Percentiles rank a stretch among this genome's conserved stretches.
phyloP scores from a whole-genome alignment of 2,329 filamentous ascomycete species.

The Zasmidium angulare region DNA sequence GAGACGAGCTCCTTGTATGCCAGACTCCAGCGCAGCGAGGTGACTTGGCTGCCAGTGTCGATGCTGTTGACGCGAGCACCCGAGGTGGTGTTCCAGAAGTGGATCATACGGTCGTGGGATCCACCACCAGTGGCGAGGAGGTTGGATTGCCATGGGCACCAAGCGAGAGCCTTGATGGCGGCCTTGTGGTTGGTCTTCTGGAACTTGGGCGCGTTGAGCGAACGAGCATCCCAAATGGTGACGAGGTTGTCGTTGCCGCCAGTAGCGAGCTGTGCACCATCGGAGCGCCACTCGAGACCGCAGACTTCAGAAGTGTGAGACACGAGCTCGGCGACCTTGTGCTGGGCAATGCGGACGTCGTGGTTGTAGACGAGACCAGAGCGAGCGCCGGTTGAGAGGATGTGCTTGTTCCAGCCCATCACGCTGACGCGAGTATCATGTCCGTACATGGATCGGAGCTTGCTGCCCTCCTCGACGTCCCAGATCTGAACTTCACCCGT shows the following conservation, averaged over 20 bases:
- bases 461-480: slow-evolving; percentile 92
- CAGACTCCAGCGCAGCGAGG: slow-evolving; percentile 92
- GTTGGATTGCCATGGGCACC: slow-evolving; percentile 99
- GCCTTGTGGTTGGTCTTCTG: slow-evolving; percentile 99
- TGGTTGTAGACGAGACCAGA: slow-evolving; percentile 97
- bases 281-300: slow-evolving; percentile 94
- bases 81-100: slow-evolving; percentile 99
- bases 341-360: slow-evolving; percentile 93
- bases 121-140: slow-evolving; percentile 94
- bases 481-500: slow-evolving; percentile 98
- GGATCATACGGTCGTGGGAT: slow-evolving; percentile 95
- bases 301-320: slow-evolving; percentile 98
- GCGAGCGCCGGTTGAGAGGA: slow-evolving; percentile 89
- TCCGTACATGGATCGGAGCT: slow-evolving; percentile 97
- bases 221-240: slow-evolving; percentile 97
- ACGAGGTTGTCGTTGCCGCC: slow-evolving; percentile 99
- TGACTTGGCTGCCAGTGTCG: slow-evolving; percentile 96
- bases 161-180: slow-evolving; percentile 94
- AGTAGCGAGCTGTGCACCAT: slow-evolving; percentile 94
- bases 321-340: slow-evolving; percentile 96
- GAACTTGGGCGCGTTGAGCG: slow-evolving; percentile 91
- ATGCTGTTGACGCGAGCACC: slow-evolving; percentile 98
- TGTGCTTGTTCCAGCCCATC: slow-evolving; percentile 99
- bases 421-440: slow-evolving; percentile 95
- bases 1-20: slow-evolving; percentile 97